These are phyloP conservation scores for Colletotrichum chrysophilum DNA, from an alignment of 2,329 filamentous ascomycete genomes.

Conservation along the genomic window DNA sequence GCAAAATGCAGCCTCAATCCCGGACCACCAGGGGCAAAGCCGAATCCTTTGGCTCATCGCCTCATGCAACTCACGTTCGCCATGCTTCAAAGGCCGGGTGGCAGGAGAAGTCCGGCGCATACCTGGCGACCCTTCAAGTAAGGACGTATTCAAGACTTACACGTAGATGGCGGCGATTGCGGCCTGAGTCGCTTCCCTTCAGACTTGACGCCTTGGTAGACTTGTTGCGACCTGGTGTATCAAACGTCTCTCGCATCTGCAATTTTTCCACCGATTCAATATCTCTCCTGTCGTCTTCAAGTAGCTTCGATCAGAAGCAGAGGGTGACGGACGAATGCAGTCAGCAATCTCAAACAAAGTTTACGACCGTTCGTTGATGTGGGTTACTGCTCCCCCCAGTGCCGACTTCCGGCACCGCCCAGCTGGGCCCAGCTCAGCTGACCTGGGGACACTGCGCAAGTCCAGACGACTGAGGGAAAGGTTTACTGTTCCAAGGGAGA, in stretches of 20 bases:
- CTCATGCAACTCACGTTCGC: not conserved
- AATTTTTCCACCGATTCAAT: accelerated
- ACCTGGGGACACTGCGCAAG: not conserved
- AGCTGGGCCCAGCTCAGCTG: not conserved
- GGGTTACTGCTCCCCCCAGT: not conserved
- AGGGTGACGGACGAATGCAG: not conserved
- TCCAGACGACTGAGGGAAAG: not conserved
- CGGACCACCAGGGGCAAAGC: not conserved
- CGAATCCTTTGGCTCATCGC: not conserved
- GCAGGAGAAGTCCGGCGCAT: not conserved
- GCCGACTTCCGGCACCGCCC: not conserved
- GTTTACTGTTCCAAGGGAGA: not conserved
- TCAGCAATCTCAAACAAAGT: not conserved
- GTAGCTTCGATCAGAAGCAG: not conserved
- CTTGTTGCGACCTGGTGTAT: not conserved
- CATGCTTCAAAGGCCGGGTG: not conserved
- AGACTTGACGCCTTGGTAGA: not conserved
- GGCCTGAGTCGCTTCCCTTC: not conserved
- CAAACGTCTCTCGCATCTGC: not conserved
- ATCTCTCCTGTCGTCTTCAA: not conserved
- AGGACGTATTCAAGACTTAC: not conserved
- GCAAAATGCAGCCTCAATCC: not conserved
- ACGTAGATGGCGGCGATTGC: not conserved
- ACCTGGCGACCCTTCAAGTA: not conserved
- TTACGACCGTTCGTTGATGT: not conserved